These are phyloP conservation scores for Fusarium nurragi DNA, from an alignment of 2,329 filamentous ascomycete genomes.

Conservation along the genomic window DNA sequence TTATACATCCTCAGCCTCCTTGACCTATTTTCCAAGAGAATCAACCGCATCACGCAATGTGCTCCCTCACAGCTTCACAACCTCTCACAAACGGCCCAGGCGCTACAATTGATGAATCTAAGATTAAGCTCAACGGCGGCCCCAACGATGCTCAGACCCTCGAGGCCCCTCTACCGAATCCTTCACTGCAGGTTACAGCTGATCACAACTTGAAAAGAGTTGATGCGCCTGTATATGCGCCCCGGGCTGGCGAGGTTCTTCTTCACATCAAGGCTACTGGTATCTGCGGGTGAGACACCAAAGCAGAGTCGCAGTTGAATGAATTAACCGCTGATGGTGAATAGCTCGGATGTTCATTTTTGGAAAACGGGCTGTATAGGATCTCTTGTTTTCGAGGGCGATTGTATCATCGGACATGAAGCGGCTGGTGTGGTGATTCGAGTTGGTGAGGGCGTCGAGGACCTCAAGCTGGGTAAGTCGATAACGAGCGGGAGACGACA, in stretches of 20 bases:
- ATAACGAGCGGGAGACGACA: neutral
- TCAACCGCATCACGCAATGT: constrained; percentile 16
- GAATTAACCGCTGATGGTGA: neutral
- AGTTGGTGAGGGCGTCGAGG: constrained; percentile 63
- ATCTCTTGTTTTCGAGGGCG: constrained; percentile 67
- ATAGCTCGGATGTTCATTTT: constrained; percentile 72
- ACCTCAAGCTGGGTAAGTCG: constrained; percentile 56
- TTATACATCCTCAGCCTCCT: neutral
- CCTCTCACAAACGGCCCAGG: constrained; percentile 17
- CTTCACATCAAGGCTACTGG: constrained; percentile 71
- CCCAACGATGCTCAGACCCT: constrained; percentile 25
- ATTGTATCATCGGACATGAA: constrained; percentile 74
- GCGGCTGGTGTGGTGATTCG: constrained; percentile 68
- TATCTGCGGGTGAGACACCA: constrained; percentile 64
- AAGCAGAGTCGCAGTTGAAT: neutral
- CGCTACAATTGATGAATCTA: constrained; percentile 24
- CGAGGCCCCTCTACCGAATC: constrained; percentile 46
- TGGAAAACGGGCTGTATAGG: constrained; percentile 74
- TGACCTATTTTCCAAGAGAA: neutral
- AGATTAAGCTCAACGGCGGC: constrained; percentile 26
- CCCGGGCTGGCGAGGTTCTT: constrained; percentile 63
- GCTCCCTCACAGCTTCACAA: constrained; percentile 34
- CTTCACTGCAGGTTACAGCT: constrained; percentile 59
- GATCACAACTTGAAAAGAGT: constrained; percentile 67
- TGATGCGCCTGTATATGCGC: constrained; percentile 65